Evolutionary conservation across 371 early-diverging fungal species (phyloP), one percentile per base, ranked within the genome.

Genomic region (Zancudomyces culisetae): DNA sequence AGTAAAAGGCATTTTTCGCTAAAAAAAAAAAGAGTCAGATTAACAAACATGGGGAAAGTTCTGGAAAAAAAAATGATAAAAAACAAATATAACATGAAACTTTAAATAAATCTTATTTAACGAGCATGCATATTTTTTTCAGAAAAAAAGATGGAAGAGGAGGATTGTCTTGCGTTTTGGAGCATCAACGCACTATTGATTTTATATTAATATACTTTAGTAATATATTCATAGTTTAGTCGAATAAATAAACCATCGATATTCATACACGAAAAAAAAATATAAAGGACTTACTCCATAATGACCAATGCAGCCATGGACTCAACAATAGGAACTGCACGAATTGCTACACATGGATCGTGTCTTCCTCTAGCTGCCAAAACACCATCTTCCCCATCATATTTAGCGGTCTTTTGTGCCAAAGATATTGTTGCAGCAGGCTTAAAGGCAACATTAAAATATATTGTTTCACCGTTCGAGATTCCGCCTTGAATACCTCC

Each of bases 401-500:
- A 93, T 18, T 78, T 81, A 35, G 88, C 77, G 0, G 95, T 93
- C 35, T 67, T 58, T 63, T 96, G 97, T 52, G 80, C 81, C 61
- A 80, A 82, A 26, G 83, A 81, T 50, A 96, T 96, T 2, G 97
- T 96, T 8, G 97, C 97, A 2, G 90, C 80, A 26, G 95, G 89
- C 65, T 96, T 94, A 72, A 96, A 96, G 0, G 88, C 95, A 23
- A 94, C 90, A 56, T 87, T 79, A 76, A 96, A 96, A 72, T 91
- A 93, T 43, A 96, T 83, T 61, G 78, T 70, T 63, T 93, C 92
- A 43, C 97, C 97, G 59, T 96, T 96, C 46, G 84, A 73, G 49
- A 96, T 96, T 45, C 97, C 97, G 35, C 97, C 97, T 72, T 92
- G 94, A 45, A 93, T 83, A 58, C 97, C 97, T 27, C 97, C 97